Evolutionary conservation across 2,329 filamentous ascomycete species (phyloP).

Genomic region (Exophiala phaeomuriformis): DNA sequence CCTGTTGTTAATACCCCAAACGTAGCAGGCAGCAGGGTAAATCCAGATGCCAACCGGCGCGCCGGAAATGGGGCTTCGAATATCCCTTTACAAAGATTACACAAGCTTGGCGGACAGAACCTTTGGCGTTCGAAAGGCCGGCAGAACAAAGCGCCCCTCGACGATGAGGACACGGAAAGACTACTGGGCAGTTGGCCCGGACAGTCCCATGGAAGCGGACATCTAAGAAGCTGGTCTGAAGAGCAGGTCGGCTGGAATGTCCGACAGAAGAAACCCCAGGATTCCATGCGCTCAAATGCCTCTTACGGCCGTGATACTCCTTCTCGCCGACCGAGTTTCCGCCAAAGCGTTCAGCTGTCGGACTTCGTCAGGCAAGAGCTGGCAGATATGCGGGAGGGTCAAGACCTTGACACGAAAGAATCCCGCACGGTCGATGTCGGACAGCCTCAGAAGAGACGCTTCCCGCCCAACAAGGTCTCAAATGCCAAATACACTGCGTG

Average conservation of each 20-base stretch:
- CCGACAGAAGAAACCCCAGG: constrained; percentile 9
- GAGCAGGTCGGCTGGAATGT: constrained; percentile 44
- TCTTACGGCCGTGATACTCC: constrained; percentile 8
- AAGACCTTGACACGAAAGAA: constrained; percentile 36
- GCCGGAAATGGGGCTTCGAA: constrained; percentile 8
- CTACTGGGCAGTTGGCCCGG: constrained; percentile 45
- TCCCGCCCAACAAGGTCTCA: constrained; percentile 83
- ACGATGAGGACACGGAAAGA: constrained; percentile 59
- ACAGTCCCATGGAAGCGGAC: constrained; percentile 12
- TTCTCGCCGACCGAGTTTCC: constrained; percentile 53
- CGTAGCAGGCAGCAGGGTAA: neutral
- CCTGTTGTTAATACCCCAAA: constrained; percentile 27
- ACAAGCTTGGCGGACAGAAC: constrained; percentile 37
- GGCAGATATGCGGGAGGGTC: constrained; percentile 34
- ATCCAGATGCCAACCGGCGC: constrained; percentile 1
- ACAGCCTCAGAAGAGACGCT: constrained; percentile 63
- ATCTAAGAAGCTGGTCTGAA: constrained; percentile 38
- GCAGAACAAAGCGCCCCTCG: constrained; percentile 31
- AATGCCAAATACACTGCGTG: constrained; percentile 97
- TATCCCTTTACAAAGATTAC: constrained; percentile 44
- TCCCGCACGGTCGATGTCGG: constrained; percentile 72
- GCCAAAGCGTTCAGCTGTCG: constrained; percentile 38
- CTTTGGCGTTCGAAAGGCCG: constrained; percentile 22
- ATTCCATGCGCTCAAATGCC: constrained; percentile 3
- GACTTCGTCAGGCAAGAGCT: constrained; percentile 25